Evolutionary conservation across 1,139 yeast species (phyloP), one percentile per base, ranked within the genome.

Genomic region (Geotrichum australiense): DNA sequence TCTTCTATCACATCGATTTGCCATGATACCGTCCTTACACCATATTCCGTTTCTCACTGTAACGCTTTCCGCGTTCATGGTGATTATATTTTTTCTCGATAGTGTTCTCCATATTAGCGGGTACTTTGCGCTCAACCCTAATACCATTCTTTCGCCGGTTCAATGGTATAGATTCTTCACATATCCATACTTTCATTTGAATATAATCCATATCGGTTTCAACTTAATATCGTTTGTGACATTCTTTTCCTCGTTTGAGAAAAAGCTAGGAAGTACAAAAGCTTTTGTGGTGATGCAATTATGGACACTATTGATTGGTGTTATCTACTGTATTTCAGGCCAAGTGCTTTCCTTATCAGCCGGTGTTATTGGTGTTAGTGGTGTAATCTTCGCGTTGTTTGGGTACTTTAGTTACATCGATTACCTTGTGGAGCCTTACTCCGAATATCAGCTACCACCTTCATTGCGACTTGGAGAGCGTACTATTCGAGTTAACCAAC

Each of bases 101-200:
- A 10, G 25, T 10, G 4, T 31, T 6, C 10, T 31, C 24, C 8
- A n/a, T 6, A 15, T 31, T 14, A 31, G 12, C 24, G 12, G 14
- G 5, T 20, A n/a, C 24, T 31, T 31, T 20, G 35, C 35, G 6
- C 20, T 31, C 14, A 31, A 23, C 4, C 25, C 21, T 4, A 31
- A 31, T 15, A n/a, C n/a, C n/a, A 7, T 31, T 10, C 14, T 31
- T 4, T 6, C 19, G 8, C 8, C 35, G 7, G 11, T 31, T n/a
- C 35, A 31, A 31, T 11, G 19, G 7, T 31, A 31, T 15, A 15
- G 35, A 20, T 19, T 31, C 15, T 20, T 31, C 12, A 19, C 35
- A 8, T 31, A 31, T 16, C 35, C 19, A 31, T 31, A 31, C 20
- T 31, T 31, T 19, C 35, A 31, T 31, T 25, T 31, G 14, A 31